phyloP scores from a whole-genome alignment of 176 grass and related monocot genomes.

The barley (Hordeum vulgare) region MorexV3_pseudomolecules_assembly NC_058524.1:6618164-6618663 shows the following conservation, averaged over 20 bases:
- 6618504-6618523: background rate
- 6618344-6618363: background rate
- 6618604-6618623: background rate
- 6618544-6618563: background rate
- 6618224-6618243: conserved; percentile 33
- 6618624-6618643: background rate
- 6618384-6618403: conserved; percentile 20
- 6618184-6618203: background rate
- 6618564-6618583: background rate
- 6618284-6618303: background rate
- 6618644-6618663: conserved; percentile 5
- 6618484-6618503: conserved; percentile 10
- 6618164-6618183: background rate
- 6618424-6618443: conserved; percentile 34
- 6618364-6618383: background rate
- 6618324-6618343: conserved; percentile 12
- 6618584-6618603: background rate
- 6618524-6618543: conserved; percentile 7
- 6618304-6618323: background rate
- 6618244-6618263: conserved; percentile 7
- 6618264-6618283: conserved; percentile 26
- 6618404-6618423: conserved; percentile 6
- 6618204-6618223: background rate
- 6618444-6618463: conserved; percentile 14
- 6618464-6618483: background rate